These are phyloP conservation scores for Helminthosporium solani DNA, from an alignment of 2,329 filamentous ascomycete genomes.

Conservation along the genomic window DNA sequence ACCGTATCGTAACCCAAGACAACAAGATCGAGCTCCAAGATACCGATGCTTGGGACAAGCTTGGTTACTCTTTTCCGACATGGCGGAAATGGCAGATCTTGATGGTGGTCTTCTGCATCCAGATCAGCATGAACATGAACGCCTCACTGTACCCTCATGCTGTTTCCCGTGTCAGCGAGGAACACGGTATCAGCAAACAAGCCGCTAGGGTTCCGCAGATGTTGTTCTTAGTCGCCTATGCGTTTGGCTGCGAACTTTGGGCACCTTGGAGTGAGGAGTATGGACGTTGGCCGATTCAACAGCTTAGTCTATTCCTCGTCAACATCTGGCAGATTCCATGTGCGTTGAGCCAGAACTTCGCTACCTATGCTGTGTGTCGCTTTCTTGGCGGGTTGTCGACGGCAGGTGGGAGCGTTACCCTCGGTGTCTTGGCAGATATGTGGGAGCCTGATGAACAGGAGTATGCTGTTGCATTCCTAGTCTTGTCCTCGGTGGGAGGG, in stretches of 20 bases:
- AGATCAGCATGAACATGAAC: conserved; percentile 58
- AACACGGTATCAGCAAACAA: conserved; percentile 51
- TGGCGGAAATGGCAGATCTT: conserved; percentile 54
- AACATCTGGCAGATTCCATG: conserved; percentile 56
- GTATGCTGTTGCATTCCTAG: conserved; percentile 61
- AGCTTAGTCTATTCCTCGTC: conserved; percentile 54
- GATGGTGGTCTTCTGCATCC: conserved; percentile 53
- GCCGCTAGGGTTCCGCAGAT: conserved; percentile 51
- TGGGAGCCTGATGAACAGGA: conserved; percentile 59
- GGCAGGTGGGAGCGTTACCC: conserved; percentile 63
- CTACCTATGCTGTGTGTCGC: conserved; percentile 47
- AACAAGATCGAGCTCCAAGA: conserved; percentile 42
- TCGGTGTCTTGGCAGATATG: conserved; percentile 66
- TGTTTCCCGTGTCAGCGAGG: conserved; percentile 45
- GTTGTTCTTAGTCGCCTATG: conserved; percentile 53
- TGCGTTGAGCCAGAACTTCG: conserved; percentile 48
- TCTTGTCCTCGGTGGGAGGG: conserved; percentile 53
- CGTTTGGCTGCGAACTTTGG: conserved; percentile 54
- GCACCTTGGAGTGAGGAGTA: conserved; percentile 58
- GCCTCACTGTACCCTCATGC: conserved; percentile 54
- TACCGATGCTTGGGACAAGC: conserved; percentile 42
- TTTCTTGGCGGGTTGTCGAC: conserved; percentile 60
- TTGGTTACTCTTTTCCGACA: conserved; percentile 49
- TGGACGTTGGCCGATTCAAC: conserved; percentile 54
- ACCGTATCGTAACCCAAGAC: conserved; percentile 22